These are phyloP conservation scores for Fraxinus platypoda DNA, from an alignment of 305 asterid species.

Conservation along the genomic window DNA sequence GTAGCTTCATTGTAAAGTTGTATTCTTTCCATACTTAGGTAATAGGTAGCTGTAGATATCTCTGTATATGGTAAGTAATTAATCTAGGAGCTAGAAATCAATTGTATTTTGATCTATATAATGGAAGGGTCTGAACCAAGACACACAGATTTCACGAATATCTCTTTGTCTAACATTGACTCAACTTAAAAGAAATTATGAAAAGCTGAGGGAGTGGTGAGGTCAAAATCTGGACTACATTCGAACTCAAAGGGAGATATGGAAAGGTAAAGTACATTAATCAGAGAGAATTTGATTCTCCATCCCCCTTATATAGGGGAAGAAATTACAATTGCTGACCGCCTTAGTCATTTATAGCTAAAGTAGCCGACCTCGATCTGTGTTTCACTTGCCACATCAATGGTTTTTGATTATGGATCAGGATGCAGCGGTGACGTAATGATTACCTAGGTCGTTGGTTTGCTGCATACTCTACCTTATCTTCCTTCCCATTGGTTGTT, in stretches of 20 bases:
- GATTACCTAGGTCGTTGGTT: background rate
- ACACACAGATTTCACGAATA: no score
- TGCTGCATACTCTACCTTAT: background rate
- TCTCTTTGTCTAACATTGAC: background rate
- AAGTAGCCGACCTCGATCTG: background rate
- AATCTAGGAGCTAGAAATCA: background rate
- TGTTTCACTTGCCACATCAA: background rate
- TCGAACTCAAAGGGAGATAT: background rate
- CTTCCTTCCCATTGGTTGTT: background rate
- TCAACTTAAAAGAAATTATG: background rate
- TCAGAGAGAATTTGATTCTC: background rate
- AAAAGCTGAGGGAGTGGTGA: background rate
- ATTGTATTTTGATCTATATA: no score
- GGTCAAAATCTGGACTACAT: background rate
- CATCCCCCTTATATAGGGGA: background rate
- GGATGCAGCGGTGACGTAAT: background rate
- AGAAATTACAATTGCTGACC: background rate
- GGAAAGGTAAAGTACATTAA: background rate
- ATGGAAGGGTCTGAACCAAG: no score
- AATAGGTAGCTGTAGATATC: background rate
- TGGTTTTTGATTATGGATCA: no score
- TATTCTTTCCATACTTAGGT: background rate
- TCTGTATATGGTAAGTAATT: background rate
- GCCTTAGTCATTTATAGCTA: background rate
- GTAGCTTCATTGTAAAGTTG: background rate